Evolutionary conservation across 495 filamentous ascomycete genomes (phyloP), one percentile per base, ranked within the genome.

Genomic region (Aspergillus incahuasiensis): DNA sequence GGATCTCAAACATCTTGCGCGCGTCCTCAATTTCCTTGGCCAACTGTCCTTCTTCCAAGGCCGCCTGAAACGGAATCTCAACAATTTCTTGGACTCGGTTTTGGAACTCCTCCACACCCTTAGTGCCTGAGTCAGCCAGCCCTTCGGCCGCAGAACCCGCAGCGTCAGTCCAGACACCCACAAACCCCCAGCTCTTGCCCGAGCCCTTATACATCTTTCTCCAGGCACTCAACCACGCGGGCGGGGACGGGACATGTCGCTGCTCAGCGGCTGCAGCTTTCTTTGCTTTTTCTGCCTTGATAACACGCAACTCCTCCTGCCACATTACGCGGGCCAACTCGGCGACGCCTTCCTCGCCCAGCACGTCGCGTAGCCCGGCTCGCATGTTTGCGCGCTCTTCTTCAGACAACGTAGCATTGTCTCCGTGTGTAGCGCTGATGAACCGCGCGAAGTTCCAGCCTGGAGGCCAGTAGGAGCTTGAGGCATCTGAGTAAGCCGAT

Each of bases 401-500:
- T 7, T 52, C 48, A 34, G 32, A 40, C 34, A 52, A 34, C 12
- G 32, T 19, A 8, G 28, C 48, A 15, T 52, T 40, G n/a, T 52
- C 48, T 19, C 24, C 47, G 22, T 22, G 47, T 24, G 48, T 52
- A 13, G 48, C 48, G 48, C n/a, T 8, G 32, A 34, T 34, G 34
- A 39, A 52, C 0, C 48, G 48, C n/a, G 48, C 30, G 13, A 52
- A 52, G 32, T 52, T 40, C 48, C 48, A 52, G 30, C 48, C 48
- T 21, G 32, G 48, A 25, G 48, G 48, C 48, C 48, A 52, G 32
- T 52, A 52, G 34, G 48, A 40, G 48, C 48, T 52, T 21, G 48
- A 52, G 48, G 48, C 20, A n/a, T 52, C 38, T 6, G 48, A 52
- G 48, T 52, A 52, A 18, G 18, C 20, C 13, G 48, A 40, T 6